Evolutionary conservation across 2,329 filamentous ascomycete species (phyloP), one percentile per base, ranked within the genome.

Genomic region (Lachnellula occidentalis): DNA sequence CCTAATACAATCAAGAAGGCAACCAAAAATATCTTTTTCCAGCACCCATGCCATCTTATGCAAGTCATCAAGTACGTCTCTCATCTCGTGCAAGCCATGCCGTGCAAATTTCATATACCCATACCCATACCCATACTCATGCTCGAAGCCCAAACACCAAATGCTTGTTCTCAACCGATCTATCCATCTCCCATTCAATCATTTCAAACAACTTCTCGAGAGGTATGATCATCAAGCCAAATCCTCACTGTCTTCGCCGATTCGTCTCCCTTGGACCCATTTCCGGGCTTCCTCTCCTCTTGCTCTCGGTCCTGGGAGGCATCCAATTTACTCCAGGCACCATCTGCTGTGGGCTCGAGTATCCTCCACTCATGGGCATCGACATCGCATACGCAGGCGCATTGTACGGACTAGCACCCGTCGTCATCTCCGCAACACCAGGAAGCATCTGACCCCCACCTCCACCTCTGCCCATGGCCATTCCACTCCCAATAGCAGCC

Each of bases 391-490:
- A 81, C 1, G 79, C 77, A 39, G 79, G 78, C n/a, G 78, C 79
- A 59, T 72, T 79, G 65, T 85, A 85, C 0, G 81, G 79, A 59
- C 78, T 82, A 34, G 84, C 73, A 12, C 83, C 82, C 0, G 82
- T 85, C 2, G 83, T 86, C 62, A 86, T 74, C 65, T 86, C 82
- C 36, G 79, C 78, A 15, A 86, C 74, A 49, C 81, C 77, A 1
- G 83, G 83, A n/a, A 86, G 71, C 58, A 79, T 72, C 50, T 61
- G 61, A 4, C 55, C 54, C 5, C 63, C 64, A 48, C 63, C 54
- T 6, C 63, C 64, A 48, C 63, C 57, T 48, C 63, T 59, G 5
- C 57, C 65, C 57, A 64, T 62, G 2, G 50, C 45, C 52, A 62
- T 59, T 12, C 62, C 62, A 37, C 60, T 53, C 17, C 63, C 61